phyloP scores from a whole-genome alignment of 2,329 filamentous ascomycete species.

The Bipolaris bicolor region DNA sequence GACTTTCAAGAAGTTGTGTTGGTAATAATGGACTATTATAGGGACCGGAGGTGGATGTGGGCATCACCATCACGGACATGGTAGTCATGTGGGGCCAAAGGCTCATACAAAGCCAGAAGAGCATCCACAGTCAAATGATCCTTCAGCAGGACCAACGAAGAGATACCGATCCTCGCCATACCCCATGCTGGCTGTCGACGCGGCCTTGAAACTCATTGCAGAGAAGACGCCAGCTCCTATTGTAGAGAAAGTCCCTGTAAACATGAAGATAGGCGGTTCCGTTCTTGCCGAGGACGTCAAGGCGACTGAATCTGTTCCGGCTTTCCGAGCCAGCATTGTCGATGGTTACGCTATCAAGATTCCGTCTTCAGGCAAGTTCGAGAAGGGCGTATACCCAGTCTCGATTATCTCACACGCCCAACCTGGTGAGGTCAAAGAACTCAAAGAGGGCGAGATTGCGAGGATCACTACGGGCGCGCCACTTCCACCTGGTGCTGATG shows the following conservation, averaged over 20 bases:
- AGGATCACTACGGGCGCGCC: constrained; percentile 95
- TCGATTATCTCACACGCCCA: constrained; percentile 85
- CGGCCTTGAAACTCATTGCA: constrained; percentile 76
- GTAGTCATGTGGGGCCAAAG: constrained; percentile 59
- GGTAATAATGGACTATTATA: constrained; percentile 10
- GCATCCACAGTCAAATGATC: constrained; percentile 64
- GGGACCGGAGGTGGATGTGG: constrained; percentile 33
- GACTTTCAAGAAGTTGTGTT: too few relatives aligned
- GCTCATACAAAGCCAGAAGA: constrained; percentile 73
- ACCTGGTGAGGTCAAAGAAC: constrained; percentile 67
- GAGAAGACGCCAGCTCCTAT: constrained; percentile 71
- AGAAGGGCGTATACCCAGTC: constrained; percentile 85
- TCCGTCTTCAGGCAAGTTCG: constrained; percentile 50
- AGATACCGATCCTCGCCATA: constrained; percentile 87
- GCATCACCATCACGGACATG: constrained; percentile 53
- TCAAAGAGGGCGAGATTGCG: constrained; percentile 78
- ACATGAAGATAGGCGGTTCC: constrained; percentile 71
- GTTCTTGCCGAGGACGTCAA: constrained; percentile 84
- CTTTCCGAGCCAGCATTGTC: constrained; percentile 93
- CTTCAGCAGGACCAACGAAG: constrained; percentile 65
- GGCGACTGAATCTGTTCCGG: constrained; percentile 83
- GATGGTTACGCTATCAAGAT: constrained; percentile 79
- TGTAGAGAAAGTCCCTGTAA: constrained; percentile 64
- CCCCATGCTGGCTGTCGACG: constrained; percentile 85
- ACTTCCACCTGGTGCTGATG: constrained; percentile 83